Conservation (phyloP, 2,329 filamentous ascomycete genomes). For the Fusarium duplospermum region DNA sequence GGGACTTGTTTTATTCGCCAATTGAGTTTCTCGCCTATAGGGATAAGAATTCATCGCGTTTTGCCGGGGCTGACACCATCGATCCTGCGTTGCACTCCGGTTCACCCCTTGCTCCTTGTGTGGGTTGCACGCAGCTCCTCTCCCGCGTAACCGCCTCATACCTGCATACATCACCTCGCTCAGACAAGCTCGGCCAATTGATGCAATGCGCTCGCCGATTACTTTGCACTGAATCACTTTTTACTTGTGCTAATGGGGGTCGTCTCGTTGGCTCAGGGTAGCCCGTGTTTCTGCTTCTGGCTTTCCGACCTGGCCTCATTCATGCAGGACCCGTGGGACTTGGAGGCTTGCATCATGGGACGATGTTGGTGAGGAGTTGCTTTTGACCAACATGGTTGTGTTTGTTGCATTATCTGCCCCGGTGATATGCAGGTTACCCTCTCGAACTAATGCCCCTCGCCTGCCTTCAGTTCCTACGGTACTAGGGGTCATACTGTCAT, state of each 20-base stretch:
- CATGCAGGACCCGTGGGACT: conserved; percentile 30
- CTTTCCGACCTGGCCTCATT: conserved; percentile 5
- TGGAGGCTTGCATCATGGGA: not conserved
- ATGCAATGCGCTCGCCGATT: not conserved
- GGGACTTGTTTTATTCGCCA: not conserved
- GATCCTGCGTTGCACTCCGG: not conserved
- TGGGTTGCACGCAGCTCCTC: conserved; percentile 26
- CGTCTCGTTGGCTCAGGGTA: conserved; percentile 31
- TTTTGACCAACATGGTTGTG: not conserved
- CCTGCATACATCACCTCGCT: conserved; percentile 2
- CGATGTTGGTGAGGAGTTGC: not conserved
- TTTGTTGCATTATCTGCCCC: not conserved
- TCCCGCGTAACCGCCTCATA: conserved; percentile 21
- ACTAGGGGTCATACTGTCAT: not conserved
- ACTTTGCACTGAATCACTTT: not conserved
- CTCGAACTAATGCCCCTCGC: not conserved
- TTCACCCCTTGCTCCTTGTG: conserved; percentile 21
- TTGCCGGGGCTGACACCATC: not conserved
- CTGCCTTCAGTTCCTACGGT: not conserved
- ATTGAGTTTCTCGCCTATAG: not conserved
- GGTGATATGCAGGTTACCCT: not conserved
- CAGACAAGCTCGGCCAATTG: conserved; percentile 25
- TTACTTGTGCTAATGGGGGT: conserved; percentile 21
- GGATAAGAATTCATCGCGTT: not conserved
- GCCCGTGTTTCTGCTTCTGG: not conserved